Percentiles rank a stretch among this genome's conserved stretches.
Conservation (phyloP, 257 asterid species). For the Hygrophila difformis region DNA sequence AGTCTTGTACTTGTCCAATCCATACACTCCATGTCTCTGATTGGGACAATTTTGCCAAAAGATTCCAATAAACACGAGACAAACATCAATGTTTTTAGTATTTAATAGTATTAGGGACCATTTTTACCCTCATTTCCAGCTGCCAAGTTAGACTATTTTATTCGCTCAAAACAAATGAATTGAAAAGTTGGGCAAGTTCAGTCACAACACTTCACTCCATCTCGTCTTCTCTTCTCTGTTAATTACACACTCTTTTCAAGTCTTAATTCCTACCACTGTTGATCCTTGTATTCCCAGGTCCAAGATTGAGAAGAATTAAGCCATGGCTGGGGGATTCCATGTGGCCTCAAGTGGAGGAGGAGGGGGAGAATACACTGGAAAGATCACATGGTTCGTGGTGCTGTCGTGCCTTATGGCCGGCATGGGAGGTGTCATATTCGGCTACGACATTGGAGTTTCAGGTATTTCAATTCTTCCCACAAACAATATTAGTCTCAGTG, state of each 20-base stretch:
- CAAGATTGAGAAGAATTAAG: neutral
- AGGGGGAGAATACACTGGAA: conserved; percentile 32
- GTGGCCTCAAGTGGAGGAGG: conserved; percentile 15
- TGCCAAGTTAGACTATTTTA: conserved; percentile 7
- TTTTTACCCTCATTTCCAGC: conserved; percentile 7
- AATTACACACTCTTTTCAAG: too few species aligned
- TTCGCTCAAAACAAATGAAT: too few species aligned
- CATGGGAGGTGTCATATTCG: conserved; percentile 59
- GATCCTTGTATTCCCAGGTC: too few species aligned
- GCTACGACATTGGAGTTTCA: conserved; percentile 37
- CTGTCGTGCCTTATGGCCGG: conserved; percentile 54
- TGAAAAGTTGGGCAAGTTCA: too few species aligned
- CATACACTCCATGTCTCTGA: neutral
- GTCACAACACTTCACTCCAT: neutral
- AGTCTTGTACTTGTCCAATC: too few species aligned
- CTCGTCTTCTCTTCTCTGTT: neutral
- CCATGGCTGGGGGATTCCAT: conserved; percentile 36
- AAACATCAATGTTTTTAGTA: neutral
- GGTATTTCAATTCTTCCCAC: neutral
- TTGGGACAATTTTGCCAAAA: neutral
- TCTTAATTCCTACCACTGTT: neutral
- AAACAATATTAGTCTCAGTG: too few species aligned
- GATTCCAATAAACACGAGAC: conserved; percentile 7
- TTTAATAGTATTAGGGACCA: conserved; percentile 5
- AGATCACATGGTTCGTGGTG: conserved; percentile 35